Evolutionary conservation across 192 early-diverging fungal species (phyloP), one percentile per base, ranked within the genome.

Genomic region (Haplosporangium gracile): DNA sequence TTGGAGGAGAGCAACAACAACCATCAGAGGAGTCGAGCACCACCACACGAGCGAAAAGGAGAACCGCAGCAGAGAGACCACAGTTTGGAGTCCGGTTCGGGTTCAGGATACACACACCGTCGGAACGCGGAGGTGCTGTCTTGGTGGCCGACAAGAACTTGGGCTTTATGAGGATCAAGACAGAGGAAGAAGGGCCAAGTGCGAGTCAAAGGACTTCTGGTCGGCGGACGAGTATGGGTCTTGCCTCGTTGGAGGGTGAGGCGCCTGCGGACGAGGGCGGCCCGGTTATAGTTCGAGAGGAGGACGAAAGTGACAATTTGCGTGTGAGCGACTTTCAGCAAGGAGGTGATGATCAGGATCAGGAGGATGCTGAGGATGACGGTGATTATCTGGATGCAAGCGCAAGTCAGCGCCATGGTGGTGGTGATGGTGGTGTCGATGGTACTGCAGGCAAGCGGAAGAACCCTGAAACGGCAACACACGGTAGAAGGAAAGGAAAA

Each of bases 61-160:
- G 40, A 43, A 51, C 18, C n/a, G 45, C 38, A 20, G 68, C 51
- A 13, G 36, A 60, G 2, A 72, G 79, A 26, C 84, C 84, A 26
- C 68, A 77, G 68, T 86, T 81, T 51, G 22, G 45, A n/a, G 51
- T 86, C 8, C 57, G 84, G 32, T 86, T 72, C 9, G 84, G 84
- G 24, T 77, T 86, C n/a, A 76, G 79, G 55, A 60, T 51, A 9
- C 74, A 60, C 24, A 78, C 75, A 5, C 55, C 32, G 7, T 72
- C 84, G 10, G 84, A 86, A 40, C 78, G 79, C n/a, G 76, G 84
- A 43, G 79, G 79, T 16, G 74, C 84, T 6, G 32, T 86, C 11
- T 51, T 86, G 40, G 5, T 74, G 18, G 68, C 84, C 1, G 71
- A 86, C 34, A 86, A 86, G 79, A 86, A 77, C 9, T 51, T 86